These are phyloP conservation scores for Penicillium sp. DNA, from an alignment of 2,329 filamentous ascomycete genomes.

Conservation along the genomic window DNA sequence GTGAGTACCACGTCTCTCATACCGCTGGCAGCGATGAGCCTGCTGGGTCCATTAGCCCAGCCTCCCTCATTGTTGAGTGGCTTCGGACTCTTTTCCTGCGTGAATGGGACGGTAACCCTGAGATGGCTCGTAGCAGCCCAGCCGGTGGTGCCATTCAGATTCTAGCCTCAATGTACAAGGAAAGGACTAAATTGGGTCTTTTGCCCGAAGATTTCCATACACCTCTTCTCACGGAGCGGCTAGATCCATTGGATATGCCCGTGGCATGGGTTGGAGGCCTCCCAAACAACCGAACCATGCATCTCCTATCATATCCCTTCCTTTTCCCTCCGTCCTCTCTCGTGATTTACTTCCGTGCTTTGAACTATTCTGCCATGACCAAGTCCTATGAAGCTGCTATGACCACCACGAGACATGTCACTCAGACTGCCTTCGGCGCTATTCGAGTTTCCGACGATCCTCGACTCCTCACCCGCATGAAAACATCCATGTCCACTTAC, in stretches of 20 bases:
- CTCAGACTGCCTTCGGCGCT: constrained; percentile 44
- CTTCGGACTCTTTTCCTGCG: constrained; percentile 67
- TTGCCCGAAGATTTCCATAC: constrained; percentile 69
- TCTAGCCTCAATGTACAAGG: constrained; percentile 69
- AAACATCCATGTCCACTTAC: constrained; percentile 66
- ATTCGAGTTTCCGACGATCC: constrained; percentile 55
- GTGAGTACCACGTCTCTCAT: constrained; percentile 26
- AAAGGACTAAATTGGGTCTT: constrained; percentile 64
- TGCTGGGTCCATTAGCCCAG: constrained; percentile 23
- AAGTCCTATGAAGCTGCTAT: constrained; percentile 68
- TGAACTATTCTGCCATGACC: constrained; percentile 86
- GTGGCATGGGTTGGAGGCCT: constrained; percentile 65
- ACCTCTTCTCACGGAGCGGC: constrained; percentile 69
- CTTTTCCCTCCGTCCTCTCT: constrained; percentile 71
- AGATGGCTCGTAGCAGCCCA: constrained; percentile 66
- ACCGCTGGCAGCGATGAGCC: constrained; percentile 7
- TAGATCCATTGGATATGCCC: constrained; percentile 73
- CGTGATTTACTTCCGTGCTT: constrained; percentile 79
- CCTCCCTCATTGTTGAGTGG: constrained; percentile 43
- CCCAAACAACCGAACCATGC: constrained; percentile 61
- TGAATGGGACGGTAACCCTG: constrained; percentile 75
- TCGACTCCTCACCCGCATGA: constrained; percentile 61
- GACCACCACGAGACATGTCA: constrained; percentile 46
- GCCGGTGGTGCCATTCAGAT: constrained; percentile 76
- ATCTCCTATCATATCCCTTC: constrained; percentile 77